Conservation (phyloP, 805 yeast species). For the Yarrowia hollandica region DNA sequence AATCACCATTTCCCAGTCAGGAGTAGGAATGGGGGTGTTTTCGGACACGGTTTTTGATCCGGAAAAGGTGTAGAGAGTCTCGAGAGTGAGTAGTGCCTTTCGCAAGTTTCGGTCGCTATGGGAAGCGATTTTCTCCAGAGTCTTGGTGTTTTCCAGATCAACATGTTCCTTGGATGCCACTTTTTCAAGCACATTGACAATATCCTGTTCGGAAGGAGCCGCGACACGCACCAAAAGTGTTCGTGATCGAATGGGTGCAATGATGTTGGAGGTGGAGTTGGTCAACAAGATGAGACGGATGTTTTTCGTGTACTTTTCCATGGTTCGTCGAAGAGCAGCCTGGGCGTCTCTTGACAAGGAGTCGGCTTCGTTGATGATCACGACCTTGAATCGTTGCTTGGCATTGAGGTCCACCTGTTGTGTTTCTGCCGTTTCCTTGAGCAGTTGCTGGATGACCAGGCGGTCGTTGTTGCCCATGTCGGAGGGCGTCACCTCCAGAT, state of each 20-base stretch:
- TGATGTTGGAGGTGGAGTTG: slow-evolving; percentile 86
- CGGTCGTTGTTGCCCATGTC: slow-evolving; percentile 97
- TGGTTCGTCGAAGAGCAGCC: slow-evolving; percentile 91
- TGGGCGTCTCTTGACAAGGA: slow-evolving; percentile 89
- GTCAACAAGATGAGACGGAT: slow-evolving; percentile 82
- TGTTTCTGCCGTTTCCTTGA: slow-evolving; percentile 92
- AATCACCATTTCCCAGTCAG: slow-evolving; percentile 92
- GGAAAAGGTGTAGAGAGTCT: slow-evolving; percentile 54
- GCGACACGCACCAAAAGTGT: slow-evolving; percentile 85
- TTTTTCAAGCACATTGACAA: slow-evolving; percentile 52
- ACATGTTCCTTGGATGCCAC: slow-evolving; percentile 61
- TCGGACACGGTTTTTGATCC: slow-evolving; percentile 39
- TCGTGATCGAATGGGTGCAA: slow-evolving; percentile 92
- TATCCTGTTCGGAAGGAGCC: slow-evolving; percentile 67
- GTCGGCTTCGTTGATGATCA: slow-evolving; percentile 86
- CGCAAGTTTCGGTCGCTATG: slow-evolving; percentile 72
- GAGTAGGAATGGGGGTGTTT: slow-evolving; percentile 56
- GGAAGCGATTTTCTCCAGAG: slow-evolving; percentile 53
- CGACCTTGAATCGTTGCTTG: slow-evolving; percentile 48
- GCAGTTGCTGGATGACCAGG: slow-evolving; percentile 87
- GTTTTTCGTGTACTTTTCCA: slow-evolving; percentile 91
- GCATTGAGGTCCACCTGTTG: slow-evolving; percentile 84
- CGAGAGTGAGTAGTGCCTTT: slow-evolving; percentile 73
- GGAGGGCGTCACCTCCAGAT: slow-evolving; percentile 92
- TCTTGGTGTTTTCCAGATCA: slow-evolving; percentile 42